phyloP scores from a whole-genome alignment of 2,329 filamentous ascomycete species.

The Aspergillus piperis region DNA sequence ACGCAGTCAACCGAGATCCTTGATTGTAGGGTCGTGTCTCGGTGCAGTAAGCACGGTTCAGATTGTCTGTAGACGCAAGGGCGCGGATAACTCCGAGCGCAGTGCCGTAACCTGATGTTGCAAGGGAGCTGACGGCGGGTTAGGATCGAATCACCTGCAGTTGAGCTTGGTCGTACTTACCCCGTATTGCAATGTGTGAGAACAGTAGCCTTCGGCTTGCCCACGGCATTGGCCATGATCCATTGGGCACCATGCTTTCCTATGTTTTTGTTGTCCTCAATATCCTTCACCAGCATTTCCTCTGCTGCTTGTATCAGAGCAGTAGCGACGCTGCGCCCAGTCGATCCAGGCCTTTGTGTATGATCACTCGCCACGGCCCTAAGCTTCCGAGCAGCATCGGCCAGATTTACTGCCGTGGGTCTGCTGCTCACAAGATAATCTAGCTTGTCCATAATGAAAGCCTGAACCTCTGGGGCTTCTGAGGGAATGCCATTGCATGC shows the following conservation, averaged over 20 bases:
- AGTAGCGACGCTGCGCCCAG: slow-evolving; percentile 56
- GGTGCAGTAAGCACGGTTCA: slow-evolving; percentile 89
- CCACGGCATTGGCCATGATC: slow-evolving; percentile 64
- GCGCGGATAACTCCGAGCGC: slow-evolving; percentile 91
- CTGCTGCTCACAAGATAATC: slow-evolving; percentile 86
- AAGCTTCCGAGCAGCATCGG: slow-evolving; percentile 82
- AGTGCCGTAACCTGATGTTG: slow-evolving; percentile 96
- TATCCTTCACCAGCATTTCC: slow-evolving; percentile 81
- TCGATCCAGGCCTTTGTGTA: slow-evolving; percentile 33
- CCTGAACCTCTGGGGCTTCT: slow-evolving; percentile 61
- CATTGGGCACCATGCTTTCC: slow-evolving; percentile 81
- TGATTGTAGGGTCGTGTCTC: slow-evolving; percentile 98
- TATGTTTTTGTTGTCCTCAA: slow-evolving; percentile 83
- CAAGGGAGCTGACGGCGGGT: slow-evolving; percentile 67
- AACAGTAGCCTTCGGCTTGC: slow-evolving; percentile 68
- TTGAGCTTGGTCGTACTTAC: slow-evolving; percentile 45
- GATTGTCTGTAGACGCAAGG: slow-evolving; percentile 63
- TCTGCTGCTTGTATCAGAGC: slow-evolving; percentile 81
- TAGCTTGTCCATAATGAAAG: slow-evolving; percentile 73
- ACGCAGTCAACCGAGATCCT: slow-evolving; percentile 89
- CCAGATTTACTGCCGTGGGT: slow-evolving; percentile 92
- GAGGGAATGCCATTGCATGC: slow-evolving; percentile 44
- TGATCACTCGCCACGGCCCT: slow-evolving; percentile 62
- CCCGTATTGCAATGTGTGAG: slow-evolving; percentile 98
- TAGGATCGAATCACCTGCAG: background rate